phyloP scores from a whole-genome alignment of 345 rosid species.

The Citropsis articulata region DNA sequence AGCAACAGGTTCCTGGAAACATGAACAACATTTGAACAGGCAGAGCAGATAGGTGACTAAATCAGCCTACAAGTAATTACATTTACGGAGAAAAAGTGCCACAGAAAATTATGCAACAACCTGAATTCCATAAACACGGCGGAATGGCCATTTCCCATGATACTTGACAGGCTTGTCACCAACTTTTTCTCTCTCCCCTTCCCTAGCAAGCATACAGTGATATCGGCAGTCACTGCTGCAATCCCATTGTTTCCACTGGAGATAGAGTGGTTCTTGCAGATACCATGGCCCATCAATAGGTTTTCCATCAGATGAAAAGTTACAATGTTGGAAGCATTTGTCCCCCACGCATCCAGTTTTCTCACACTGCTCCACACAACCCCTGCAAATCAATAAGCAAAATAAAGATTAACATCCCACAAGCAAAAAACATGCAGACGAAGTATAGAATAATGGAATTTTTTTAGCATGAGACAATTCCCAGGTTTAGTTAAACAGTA shows the following conservation, averaged over 20 bases:
- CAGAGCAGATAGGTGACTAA: neutral
- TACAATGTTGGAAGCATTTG: constrained; percentile 81
- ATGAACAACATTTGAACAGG: constrained; percentile 4
- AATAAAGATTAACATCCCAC: neutral
- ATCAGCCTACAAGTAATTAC: neutral
- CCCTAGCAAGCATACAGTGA: constrained; percentile 82
- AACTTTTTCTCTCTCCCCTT: constrained; percentile 63
- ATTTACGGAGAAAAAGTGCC: neutral
- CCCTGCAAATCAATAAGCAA: constrained; percentile 38
- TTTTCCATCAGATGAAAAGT: constrained; percentile 85
- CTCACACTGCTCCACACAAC: constrained; percentile 71
- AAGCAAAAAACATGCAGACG: neutral
- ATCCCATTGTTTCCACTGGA: constrained; percentile 92
- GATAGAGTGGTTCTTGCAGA: constrained; percentile 82
- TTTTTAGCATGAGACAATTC: neutral
- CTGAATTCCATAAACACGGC: constrained; percentile 77
- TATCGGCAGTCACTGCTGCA: constrained; percentile 67
- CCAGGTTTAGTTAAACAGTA: neutral
- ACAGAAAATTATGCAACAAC: constrained; percentile 21
- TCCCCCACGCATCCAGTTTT: constrained; percentile 77
- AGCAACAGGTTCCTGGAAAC: constrained; percentile 73
- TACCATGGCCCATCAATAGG: constrained; percentile 80
- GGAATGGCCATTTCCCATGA: constrained; percentile 87
- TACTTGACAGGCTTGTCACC: constrained; percentile 76
- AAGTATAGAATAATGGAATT: constrained; percentile 7